Base-by-base conservation (phyloP, 768 basidiomycete genomes). In the Hygrophorus russula region DNA sequence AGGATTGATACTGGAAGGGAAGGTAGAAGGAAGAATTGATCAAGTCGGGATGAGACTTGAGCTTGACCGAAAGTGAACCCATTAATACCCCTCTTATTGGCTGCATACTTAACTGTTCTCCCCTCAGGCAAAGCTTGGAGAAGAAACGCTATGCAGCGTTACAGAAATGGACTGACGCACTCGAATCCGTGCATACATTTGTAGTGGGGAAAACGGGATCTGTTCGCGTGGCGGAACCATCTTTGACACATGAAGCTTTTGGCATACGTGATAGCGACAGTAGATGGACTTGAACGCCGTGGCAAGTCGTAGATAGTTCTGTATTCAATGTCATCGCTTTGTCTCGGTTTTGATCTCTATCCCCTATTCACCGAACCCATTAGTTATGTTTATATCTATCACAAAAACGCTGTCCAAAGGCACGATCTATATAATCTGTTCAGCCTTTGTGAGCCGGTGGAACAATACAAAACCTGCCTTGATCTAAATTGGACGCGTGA, bases 21-120 rank as follows among this genome's bases (percentile, higher is more conserved):
- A 89, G 59, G 89, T 99, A 9, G 88, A 94, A 52, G 96, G 96
- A 9, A 76, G 82, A 50, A 97, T 99, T 56, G 94, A 99, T 62
- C 96, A 99, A 64, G 91, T 96, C 31, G 79, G 86, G 30, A 92
- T 92, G 74, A 71, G 89, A 42, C 70, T 99, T 12, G 90, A 98
- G 55, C 69, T 99, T 31, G 92, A 94, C 53, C 70, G 80, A 58
- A 81, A 90, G 87, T 89, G 44, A 47, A 80, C 69, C 18, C 30
- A 42, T 37, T 33, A 41, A 14, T 39, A 28, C 19, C 13, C 14
- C 32, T 46, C 35, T 6, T 15, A 8, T 39, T 13, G 3, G 24
- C 41, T 2, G 27, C 19, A 17, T 43, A 9, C 15, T 47, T 37
- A 41, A 30, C 2, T 36, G 28, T 33, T 27, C 27, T 17, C 4